Conservation (phyloP, 2,329 filamentous ascomycete species). For the Scedosporium minutisporum region DNA sequence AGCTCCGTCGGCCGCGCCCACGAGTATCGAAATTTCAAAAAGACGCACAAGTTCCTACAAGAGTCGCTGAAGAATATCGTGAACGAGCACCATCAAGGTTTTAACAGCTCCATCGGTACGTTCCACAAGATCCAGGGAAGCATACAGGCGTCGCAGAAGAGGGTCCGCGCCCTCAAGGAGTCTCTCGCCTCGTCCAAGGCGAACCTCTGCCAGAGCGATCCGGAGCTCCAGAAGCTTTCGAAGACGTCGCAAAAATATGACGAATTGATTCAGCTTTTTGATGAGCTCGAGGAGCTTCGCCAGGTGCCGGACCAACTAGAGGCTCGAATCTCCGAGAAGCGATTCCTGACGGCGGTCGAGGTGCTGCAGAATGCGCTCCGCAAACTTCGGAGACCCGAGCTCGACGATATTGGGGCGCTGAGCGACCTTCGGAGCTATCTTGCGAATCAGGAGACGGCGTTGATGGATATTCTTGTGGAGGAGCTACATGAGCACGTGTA, state of each 20-base stretch:
- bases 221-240: slow-evolving; percentile 83
- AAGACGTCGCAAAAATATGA: slow-evolving; percentile 85
- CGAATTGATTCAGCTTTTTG: slow-evolving; percentile 72
- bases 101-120: slow-evolving; percentile 97
- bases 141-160: slow-evolving; percentile 78
- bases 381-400: slow-evolving; percentile 73
- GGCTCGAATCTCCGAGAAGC: slow-evolving; percentile 89
- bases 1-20: slow-evolving; percentile 89
- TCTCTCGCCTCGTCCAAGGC: slow-evolving; percentile 73
- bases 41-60: slow-evolving; percentile 81
- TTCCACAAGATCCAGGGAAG: slow-evolving; percentile 97
- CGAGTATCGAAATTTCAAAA: slow-evolving; percentile 75
- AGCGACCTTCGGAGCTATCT: slow-evolving; percentile 80
- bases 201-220: slow-evolving; percentile 75
- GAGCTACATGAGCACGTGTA: slow-evolving; percentile 96
- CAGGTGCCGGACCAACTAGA: slow-evolving; percentile 86
- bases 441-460: slow-evolving; percentile 79
- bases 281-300: slow-evolving; percentile 79
- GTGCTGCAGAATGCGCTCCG: slow-evolving; percentile 80
- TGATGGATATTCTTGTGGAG: slow-evolving; percentile 94
- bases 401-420: slow-evolving; percentile 85
- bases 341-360: slow-evolving; percentile 86
- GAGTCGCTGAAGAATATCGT: slow-evolving; percentile 88
- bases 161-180: slow-evolving; percentile 73
- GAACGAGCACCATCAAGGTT: slow-evolving; percentile 97